Base-by-base conservation (phyloP, 1,284 basidiomycete species). In the Marasmius sp. region DNA sequence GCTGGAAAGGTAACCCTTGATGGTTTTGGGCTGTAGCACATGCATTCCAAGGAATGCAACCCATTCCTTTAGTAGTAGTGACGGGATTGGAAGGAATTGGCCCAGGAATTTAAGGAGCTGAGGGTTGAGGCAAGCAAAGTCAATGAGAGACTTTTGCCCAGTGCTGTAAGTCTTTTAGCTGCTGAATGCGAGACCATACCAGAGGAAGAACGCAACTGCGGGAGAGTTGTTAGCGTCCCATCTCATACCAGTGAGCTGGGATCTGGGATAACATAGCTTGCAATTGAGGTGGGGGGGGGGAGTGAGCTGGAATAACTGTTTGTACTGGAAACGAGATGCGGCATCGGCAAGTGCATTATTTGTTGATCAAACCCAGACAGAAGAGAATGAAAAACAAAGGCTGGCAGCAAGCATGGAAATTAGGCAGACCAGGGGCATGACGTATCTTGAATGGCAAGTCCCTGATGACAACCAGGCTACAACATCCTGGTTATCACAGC, bases 401-500 rank as follows among this genome's bases (percentile, higher is more conserved):
- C 18, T 27, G 20, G 64, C 67, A 12, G 69, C 63, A 41, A 71
- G 48, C 61, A 66, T 65, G 22, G 64, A 59, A 16, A 72, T 34
- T 6, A 45, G 18, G 2, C 18, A 6, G 3, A 45, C 43, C 14
- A 69, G 58, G 10, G 50, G 34, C 68, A 71, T 70, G n/a, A 59
- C 61, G 12, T 55, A 49, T 2, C 51, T 12, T 1, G 70, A 72
- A 0, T 65, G 64, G 10, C 58, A 58, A n/a, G n/a, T 69, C 18
- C 60, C 60, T 51, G 58, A 45, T 37, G 36, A 64, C 47, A 59
- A 53, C 57, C 59, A 65, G 10, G n/a, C 20, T 36, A 70, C 66
- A 4, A 77, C 71, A 0, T 65, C 74, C 34, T 71, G 62, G 58
- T 77, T 77, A 58, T 77, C 73, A 27, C 65, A 62, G 49, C 70